These are phyloP conservation scores for Cystobasidium pallidum DNA, from an alignment of 1,284 basidiomycete genomes.

Conservation along the genomic window DNA sequence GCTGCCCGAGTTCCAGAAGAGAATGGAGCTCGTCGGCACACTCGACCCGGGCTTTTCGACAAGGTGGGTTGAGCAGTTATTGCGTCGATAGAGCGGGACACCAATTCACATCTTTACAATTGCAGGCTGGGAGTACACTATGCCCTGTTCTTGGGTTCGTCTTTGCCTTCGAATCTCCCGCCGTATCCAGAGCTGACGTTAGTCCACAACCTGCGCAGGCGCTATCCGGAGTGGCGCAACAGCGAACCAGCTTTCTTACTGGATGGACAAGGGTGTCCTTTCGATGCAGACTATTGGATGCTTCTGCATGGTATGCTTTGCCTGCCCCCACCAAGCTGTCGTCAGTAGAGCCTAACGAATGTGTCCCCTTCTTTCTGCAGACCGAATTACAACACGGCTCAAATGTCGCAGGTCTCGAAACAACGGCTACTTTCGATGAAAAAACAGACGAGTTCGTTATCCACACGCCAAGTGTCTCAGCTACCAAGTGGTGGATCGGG, in stretches of 20 bases:
- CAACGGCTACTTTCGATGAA: slow-evolving; percentile 63
- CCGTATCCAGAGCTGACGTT: slow-evolving; percentile 24
- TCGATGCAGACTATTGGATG: slow-evolving; percentile 63
- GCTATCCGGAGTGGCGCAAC: slow-evolving; percentile 52
- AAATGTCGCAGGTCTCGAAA: slow-evolving; percentile 65
- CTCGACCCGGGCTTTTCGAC: slow-evolving; percentile 45
- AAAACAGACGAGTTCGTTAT: slow-evolving; percentile 63
- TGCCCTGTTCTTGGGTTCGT: slow-evolving; percentile 59
- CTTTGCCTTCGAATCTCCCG: slow-evolving; percentile 51
- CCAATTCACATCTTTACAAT: slow-evolving; percentile 57
- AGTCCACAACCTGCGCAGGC: slow-evolving; percentile 1
- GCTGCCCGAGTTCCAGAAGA: slow-evolving; percentile 60
- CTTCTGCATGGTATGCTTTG: slow-evolving; percentile 61
- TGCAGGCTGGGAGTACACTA: slow-evolving; percentile 62
- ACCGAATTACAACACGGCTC: slow-evolving; percentile 56
- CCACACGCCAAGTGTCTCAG: slow-evolving; percentile 62
- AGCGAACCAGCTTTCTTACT: slow-evolving; percentile 60
- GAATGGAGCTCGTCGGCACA: slow-evolving; percentile 60
- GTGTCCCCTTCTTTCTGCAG: not conserved
- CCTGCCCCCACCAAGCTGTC: not conserved
- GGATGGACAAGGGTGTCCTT: slow-evolving; percentile 63
- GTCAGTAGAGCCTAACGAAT: not conserved
- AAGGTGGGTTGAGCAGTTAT: not conserved
- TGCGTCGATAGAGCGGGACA: slow-evolving; percentile 53
- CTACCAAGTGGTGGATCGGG: slow-evolving; percentile 65